Base-by-base conservation (phyloP, 352 stramenopile genomes). In the Plasmopara muralis region DNA sequence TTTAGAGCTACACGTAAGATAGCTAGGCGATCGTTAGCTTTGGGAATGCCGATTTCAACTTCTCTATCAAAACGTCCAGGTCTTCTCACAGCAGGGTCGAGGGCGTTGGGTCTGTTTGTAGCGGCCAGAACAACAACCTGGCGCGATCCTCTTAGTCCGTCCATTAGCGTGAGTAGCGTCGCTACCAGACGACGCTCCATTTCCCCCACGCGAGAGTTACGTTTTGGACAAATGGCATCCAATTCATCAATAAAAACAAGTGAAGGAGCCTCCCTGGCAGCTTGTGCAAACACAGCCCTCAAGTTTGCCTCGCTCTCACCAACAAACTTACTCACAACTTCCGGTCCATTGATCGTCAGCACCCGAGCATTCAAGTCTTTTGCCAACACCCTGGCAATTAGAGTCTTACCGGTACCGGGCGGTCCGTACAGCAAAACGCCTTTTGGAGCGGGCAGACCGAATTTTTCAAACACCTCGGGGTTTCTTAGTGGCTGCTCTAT, bases 1-100 rank as follows among this genome's bases (percentile, higher is more conserved):
- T 81, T 63, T 10, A 96, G 82, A 20, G 93, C 87, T 16, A 98
- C 95, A 41, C 86, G 63, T 16, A 98, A 63, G 63, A 99, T 98
- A 47, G 97, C 95, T 9, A 96, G 64, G 9, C 96, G 84, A 15
- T 95, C 94, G 6, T 80, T 68, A 9, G 96, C 89, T 59, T 96
- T 94, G 6, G 96, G 96, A 42, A 98, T 94, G 7, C 85, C 81
- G 60, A 99, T 98, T 68, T 98, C 91, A 9, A 99, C 78, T 70
- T 99, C 95, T 15, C 91, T 81, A 61, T 99, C 96, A 53, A 99
- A 98, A 20, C 96, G 83, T 8, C 96, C 96, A 28, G 95, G 95
- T 29, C 96, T 85, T 28, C 96, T 76, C 5, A 99, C 75, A 2
- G 95, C 93, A 10, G 92, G 80, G 45, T 99, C 95, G 8, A 97